Conservation (phyloP, 2,329 filamentous ascomycete genomes). For the Calonectria montana region DNA sequence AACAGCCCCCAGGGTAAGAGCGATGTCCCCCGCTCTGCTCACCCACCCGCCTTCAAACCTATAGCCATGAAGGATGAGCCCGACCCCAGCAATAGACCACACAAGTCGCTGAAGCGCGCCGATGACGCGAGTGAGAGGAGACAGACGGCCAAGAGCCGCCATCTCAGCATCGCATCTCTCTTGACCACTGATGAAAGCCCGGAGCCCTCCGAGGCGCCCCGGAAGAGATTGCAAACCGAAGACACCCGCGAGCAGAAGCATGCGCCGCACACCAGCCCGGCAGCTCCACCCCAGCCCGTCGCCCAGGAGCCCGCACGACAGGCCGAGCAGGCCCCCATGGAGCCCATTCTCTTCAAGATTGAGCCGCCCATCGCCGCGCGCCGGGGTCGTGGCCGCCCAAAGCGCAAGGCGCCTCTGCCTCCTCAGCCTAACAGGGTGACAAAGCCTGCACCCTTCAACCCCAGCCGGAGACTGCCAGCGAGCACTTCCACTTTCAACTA, state of each 20-base stretch:
- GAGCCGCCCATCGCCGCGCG: not conserved
- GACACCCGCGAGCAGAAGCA: not conserved
- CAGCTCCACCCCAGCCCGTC: not conserved
- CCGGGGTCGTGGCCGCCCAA: slow-evolving; percentile 29
- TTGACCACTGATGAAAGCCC: slow-evolving; percentile 1
- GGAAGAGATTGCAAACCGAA: not conserved
- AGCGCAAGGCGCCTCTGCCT: slow-evolving; percentile 13
- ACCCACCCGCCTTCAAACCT: not conserved
- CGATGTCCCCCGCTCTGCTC: not conserved
- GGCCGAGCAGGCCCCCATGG: not conserved
- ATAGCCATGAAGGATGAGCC: not conserved
- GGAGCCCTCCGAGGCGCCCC: not conserved
- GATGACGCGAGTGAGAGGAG: not conserved
- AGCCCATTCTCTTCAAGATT: not conserved
- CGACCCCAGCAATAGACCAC: not conserved
- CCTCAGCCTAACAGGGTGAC: slow-evolving; percentile 19
- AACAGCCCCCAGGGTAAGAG: not conserved
- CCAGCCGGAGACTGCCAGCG: slow-evolving; percentile 21
- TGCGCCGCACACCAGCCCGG: not conserved
- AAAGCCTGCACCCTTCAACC: slow-evolving; percentile 18
- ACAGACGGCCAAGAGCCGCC: not conserved
- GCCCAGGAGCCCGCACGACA: not conserved
- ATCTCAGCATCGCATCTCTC: not conserved
- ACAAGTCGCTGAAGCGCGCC: slow-evolving; percentile 1
- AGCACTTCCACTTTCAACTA: not conserved